Conservation (phyloP, 768 basidiomycete species). For the Scleroderma bovista region DNA sequence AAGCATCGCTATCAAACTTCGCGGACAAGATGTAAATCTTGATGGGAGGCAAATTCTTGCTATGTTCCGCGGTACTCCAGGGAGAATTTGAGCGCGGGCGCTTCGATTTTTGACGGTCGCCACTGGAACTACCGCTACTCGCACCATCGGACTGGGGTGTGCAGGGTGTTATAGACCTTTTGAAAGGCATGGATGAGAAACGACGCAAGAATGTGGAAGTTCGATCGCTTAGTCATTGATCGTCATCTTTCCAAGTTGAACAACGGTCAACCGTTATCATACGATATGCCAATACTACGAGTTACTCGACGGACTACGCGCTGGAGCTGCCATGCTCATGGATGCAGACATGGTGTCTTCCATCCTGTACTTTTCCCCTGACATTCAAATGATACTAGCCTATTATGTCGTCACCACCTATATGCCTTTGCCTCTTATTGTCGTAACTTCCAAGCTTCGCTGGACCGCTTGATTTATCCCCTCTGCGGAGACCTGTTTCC, state of each 20-base stretch:
- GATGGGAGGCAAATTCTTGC: constrained; percentile 7
- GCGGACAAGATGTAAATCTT: constrained; percentile 28
- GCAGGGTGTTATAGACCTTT: constrained; percentile 7
- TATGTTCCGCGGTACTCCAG: constrained; percentile 1
- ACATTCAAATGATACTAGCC: too few relatives aligned
- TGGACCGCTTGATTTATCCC: neutral
- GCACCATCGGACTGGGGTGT: constrained; percentile 1
- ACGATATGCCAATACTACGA: too few relatives aligned
- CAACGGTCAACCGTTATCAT: too few relatives aligned
- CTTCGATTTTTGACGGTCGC: constrained; percentile 7
- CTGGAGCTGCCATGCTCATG: too few relatives aligned
- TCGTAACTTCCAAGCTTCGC: neutral
- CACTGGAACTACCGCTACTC: neutral
- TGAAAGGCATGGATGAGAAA: constrained; percentile 7
- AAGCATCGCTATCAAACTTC: constrained; percentile 20
- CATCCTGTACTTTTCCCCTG: too few relatives aligned
- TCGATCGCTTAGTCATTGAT: too few relatives aligned
- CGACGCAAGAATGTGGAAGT: neutral
- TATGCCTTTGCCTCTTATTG: too few relatives aligned
- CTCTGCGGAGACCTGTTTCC: too few relatives aligned
- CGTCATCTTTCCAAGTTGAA: too few relatives aligned
- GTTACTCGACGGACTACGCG: too few relatives aligned
- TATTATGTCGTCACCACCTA: too few relatives aligned
- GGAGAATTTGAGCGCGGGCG: constrained; percentile 7
- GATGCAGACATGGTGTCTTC: too few relatives aligned